phyloP scores from a whole-genome alignment of 208 protist species.

The Herpetomonas tarakana region DNA sequence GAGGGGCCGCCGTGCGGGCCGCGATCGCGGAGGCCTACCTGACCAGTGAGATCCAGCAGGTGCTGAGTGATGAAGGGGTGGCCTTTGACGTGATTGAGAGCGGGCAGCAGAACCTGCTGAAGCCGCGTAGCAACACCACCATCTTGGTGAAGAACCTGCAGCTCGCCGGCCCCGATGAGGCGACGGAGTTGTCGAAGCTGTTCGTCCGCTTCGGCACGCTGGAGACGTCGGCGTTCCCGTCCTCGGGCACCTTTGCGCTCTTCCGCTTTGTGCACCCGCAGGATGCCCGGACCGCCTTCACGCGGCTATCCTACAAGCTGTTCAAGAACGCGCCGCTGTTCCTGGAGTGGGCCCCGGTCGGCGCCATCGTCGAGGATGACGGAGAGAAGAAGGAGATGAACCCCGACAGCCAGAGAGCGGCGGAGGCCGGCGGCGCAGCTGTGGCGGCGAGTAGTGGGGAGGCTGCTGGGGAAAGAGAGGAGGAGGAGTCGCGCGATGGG shows the following conservation, averaged over 20 bases:
- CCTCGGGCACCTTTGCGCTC: constrained; percentile 57
- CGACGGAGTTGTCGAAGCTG: constrained; percentile 52
- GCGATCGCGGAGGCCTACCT: constrained; percentile 86
- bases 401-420: background rate
- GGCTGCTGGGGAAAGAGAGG: background rate
- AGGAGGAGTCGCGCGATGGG: constrained; percentile 10
- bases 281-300: constrained; percentile 93
- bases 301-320: constrained; percentile 93
- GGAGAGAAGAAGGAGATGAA: constrained; percentile 2
- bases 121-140: constrained; percentile 74
- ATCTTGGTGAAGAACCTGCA: constrained; percentile 83
- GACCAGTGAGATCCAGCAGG: constrained; percentile 67
- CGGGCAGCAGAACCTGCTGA: constrained; percentile 54
- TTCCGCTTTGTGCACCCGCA: constrained; percentile 76
- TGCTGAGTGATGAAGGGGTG: constrained; percentile 75
- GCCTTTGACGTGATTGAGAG: constrained; percentile 65
- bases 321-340: constrained; percentile 95
- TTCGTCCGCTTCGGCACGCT: constrained; percentile 70
- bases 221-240: constrained; percentile 70
- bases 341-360: constrained; percentile 97
- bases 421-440: constrained; percentile 5
- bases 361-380: constrained; percentile 60
- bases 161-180: constrained; percentile 41
- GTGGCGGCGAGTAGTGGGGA: constrained; percentile 4
- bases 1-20: constrained; percentile 87